phyloP scores from a whole-genome alignment of 345 rosid species.

The Sonneratia alba region DNA sequence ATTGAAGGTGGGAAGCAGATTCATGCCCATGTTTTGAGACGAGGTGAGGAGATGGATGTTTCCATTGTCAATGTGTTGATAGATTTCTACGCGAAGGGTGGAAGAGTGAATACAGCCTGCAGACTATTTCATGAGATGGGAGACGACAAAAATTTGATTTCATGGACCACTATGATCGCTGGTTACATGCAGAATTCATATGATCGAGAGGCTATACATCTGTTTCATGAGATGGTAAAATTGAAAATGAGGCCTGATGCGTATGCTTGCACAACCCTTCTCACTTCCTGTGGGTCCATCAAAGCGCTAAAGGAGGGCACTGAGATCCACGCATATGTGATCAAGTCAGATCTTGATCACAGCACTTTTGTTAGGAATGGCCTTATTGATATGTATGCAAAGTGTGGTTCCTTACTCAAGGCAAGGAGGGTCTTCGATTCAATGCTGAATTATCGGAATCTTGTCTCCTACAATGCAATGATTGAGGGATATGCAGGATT shows the following conservation, averaged over 20 bases:
- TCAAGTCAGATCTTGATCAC: conserved; percentile 45
- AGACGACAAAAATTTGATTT: conserved; percentile 36
- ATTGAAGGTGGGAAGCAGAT: conserved; percentile 59
- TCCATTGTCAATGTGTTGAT: conserved; percentile 52
- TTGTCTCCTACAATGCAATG: conserved; percentile 57
- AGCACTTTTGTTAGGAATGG: conserved; percentile 53
- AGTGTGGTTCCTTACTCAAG: conserved; percentile 42
- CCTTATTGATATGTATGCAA: conserved; percentile 67
- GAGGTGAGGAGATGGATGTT: conserved; percentile 46
- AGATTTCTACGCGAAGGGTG: conserved; percentile 57
- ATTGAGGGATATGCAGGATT: conserved; percentile 70
- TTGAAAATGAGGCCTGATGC: conserved; percentile 43
- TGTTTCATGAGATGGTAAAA: conserved; percentile 39
- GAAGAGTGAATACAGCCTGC: conserved; percentile 32
- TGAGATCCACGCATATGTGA: conserved; percentile 53
- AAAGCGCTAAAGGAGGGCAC: conserved; percentile 41
- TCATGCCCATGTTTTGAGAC: conserved; percentile 55
- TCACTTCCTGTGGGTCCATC: conserved; percentile 62
- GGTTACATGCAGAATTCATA: conserved; percentile 60
- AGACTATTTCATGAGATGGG: conserved; percentile 43
- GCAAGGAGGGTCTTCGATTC: conserved; percentile 48
- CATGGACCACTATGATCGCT: conserved; percentile 65
- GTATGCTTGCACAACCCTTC: conserved; percentile 60
- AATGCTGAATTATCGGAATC: conserved; percentile 25
- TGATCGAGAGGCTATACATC: conserved; percentile 43